Evolutionary conservation across 768 basidiomycete genomes (phyloP).

Genomic region (Serendipita indica): DNA sequence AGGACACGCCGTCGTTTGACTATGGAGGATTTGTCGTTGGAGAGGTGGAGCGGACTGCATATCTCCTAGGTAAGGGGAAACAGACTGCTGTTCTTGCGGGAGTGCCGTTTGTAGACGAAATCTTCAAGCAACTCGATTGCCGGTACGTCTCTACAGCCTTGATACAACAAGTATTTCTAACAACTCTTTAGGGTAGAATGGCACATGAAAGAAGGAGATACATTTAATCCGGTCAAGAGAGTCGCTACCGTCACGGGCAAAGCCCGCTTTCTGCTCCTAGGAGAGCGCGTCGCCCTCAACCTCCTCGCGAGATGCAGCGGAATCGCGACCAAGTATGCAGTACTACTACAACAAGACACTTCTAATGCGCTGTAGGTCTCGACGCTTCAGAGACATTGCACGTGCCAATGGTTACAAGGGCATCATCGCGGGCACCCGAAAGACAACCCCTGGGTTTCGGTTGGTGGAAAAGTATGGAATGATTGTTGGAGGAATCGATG

Average conservation of each 20-base stretch:
- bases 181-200: slow-evolving; percentile 62
- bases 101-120: slow-evolving; percentile 87
- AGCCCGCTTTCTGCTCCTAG: slow-evolving; percentile 73
- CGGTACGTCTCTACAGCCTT: slow-evolving; percentile 38
- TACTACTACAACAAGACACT: background rate
- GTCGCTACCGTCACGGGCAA: slow-evolving; percentile 86
- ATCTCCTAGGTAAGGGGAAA: slow-evolving; percentile 80
- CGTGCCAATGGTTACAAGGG: slow-evolving; percentile 67
- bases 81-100: slow-evolving; percentile 73
- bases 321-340: slow-evolving; percentile 72
- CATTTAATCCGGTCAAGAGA: slow-evolving; percentile 64
- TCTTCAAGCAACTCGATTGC: slow-evolving; percentile 82
- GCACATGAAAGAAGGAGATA: slow-evolving; percentile 76
- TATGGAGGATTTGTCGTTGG: slow-evolving; percentile 95
- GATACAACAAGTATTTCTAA: background rate
- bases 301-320: slow-evolving; percentile 90
- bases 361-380: slow-evolving; percentile 42
- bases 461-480: slow-evolving; percentile 98
- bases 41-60: slow-evolving; percentile 72
- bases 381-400: slow-evolving; percentile 65
- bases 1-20: slow-evolving; percentile 93
- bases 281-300: slow-evolving; percentile 87
- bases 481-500: slow-evolving; percentile 92
- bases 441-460: slow-evolving; percentile 95
- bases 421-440: slow-evolving; percentile 85